A percentile compares a stretch with the other conserved stretches of the same genome.
These are phyloP conservation scores for Agrostemma githago DNA, from an alignment of 148 eudicot genomes.

Conservation along the genomic window DNA sequence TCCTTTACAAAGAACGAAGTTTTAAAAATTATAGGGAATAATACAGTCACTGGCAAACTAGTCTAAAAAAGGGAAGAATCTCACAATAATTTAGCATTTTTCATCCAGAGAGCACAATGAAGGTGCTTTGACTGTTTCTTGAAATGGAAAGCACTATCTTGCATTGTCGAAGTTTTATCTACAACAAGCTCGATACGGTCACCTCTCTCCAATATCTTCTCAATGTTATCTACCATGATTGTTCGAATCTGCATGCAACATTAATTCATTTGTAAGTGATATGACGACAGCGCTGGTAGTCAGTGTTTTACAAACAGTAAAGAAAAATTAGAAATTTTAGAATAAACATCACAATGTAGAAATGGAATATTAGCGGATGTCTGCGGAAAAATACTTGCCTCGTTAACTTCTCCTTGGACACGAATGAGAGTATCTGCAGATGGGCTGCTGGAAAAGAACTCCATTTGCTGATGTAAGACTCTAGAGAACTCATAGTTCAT, in stretches of 20 bases:
- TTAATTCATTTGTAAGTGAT: background rate
- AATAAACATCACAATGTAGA: too few relatives aligned
- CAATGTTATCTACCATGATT: slow-evolving; percentile 95
- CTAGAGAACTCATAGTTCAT: slow-evolving; percentile 86
- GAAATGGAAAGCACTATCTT: slow-evolving; percentile 94
- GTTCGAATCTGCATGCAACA: slow-evolving; percentile 67
- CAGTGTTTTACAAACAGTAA: background rate
- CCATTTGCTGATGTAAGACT: slow-evolving; percentile 82
- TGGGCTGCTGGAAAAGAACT: slow-evolving; percentile 73
- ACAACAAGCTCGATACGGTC: slow-evolving; percentile 96
- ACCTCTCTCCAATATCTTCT: slow-evolving; percentile 94
- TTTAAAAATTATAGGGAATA: too few relatives aligned
- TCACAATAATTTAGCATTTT: slow-evolving; percentile 93
- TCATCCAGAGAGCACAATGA: slow-evolving; percentile 95
- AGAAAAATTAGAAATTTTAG: background rate
- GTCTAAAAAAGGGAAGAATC: slow-evolving; percentile 20
- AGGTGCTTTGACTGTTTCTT: slow-evolving; percentile 95
- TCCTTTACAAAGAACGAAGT: background rate
- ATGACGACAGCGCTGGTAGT: background rate
- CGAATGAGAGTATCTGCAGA: slow-evolving; percentile 91
- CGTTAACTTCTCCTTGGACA: slow-evolving; percentile 91
- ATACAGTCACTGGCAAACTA: background rate
- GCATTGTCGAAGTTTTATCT: slow-evolving; percentile 96
- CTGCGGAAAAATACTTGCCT: slow-evolving; percentile 57
- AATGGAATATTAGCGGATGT: too few relatives aligned